Evolutionary conservation across 306 rosid genomes (phyloP).

Genomic region (Luffa acutangula): DNA sequence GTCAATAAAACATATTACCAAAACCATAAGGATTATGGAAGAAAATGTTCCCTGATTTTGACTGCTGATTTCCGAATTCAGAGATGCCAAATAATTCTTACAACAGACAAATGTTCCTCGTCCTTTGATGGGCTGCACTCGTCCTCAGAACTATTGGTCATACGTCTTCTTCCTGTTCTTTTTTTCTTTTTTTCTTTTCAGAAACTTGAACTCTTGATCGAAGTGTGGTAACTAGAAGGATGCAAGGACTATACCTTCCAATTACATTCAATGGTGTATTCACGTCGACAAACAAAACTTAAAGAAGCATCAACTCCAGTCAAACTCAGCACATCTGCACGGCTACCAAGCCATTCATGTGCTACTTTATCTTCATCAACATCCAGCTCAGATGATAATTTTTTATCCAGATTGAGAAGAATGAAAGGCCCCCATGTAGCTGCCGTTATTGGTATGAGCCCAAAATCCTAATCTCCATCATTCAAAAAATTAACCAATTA

Average conservation of each 20-base stretch:
- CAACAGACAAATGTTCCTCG: neutral
- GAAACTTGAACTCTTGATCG: neutral
- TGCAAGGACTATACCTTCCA: constrained; percentile 58
- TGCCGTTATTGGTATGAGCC: constrained; percentile 55
- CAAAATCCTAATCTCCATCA: constrained; percentile 63
- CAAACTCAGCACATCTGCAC: constrained; percentile 43
- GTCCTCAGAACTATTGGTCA: neutral
- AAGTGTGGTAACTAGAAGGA: neutral
- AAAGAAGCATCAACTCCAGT: constrained; percentile 60
- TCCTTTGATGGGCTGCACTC: neutral
- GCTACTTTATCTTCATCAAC: constrained; percentile 27
- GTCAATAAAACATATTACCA: neutral
- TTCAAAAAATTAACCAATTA: constrained; percentile 29
- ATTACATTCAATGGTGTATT: constrained; percentile 75
- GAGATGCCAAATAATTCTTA: neutral
- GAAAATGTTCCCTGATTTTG: neutral
- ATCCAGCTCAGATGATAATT: constrained; percentile 17
- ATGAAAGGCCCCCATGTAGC: constrained; percentile 85
- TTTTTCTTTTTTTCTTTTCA: neutral
- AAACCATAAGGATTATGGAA: neutral
- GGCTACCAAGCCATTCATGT: constrained; percentile 78
- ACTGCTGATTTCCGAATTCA: neutral
- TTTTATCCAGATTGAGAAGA: constrained; percentile 56
- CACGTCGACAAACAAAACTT: constrained; percentile 61
- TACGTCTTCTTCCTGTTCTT: neutral